A percentile compares a stretch with the other conserved stretches of the same genome.
Evolutionary conservation across 2,329 filamentous ascomycete genomes (phyloP).

Genomic region (Cladosporium sp.): DNA sequence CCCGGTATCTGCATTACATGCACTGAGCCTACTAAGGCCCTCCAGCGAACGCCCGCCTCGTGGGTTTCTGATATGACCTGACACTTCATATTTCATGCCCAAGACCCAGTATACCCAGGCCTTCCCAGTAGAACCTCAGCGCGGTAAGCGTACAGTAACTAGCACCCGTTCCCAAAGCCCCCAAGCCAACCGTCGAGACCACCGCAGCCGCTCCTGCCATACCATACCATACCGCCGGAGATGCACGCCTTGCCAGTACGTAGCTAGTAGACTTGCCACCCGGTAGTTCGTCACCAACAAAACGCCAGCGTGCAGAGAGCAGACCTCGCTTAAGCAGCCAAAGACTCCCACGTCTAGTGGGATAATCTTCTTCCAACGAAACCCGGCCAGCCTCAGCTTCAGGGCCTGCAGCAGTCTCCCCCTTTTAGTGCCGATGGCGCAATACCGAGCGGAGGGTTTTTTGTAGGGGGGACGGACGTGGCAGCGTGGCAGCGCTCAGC

Average conservation of each 20-base stretch:
- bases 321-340: not conserved
- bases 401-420: not conserved
- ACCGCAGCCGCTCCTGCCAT: not conserved
- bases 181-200: not conserved
- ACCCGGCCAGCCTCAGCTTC: not conserved
- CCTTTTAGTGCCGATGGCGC: not conserved
- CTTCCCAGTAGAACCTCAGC: not conserved
- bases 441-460: not conserved
- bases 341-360: not conserved
- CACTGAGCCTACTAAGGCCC: too few relatives aligned
- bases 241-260: not conserved
- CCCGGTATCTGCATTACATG: not conserved
- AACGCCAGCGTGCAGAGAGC: not conserved
- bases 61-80: not conserved
- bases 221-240: not conserved
- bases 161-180: not conserved
- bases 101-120: not conserved
- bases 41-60: not conserved
- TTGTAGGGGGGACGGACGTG: not conserved
- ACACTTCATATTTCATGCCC: not conserved
- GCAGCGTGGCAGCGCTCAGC: not conserved
- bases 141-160: not conserved
- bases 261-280: not conserved
- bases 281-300: not conserved
- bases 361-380: not conserved